A percentile compares a stretch with the other conserved stretches of the same genome.
These are phyloP conservation scores for Macrophomina tecta DNA, from an alignment of 2,329 filamentous ascomycete genomes.

Conservation along the genomic window DNA sequence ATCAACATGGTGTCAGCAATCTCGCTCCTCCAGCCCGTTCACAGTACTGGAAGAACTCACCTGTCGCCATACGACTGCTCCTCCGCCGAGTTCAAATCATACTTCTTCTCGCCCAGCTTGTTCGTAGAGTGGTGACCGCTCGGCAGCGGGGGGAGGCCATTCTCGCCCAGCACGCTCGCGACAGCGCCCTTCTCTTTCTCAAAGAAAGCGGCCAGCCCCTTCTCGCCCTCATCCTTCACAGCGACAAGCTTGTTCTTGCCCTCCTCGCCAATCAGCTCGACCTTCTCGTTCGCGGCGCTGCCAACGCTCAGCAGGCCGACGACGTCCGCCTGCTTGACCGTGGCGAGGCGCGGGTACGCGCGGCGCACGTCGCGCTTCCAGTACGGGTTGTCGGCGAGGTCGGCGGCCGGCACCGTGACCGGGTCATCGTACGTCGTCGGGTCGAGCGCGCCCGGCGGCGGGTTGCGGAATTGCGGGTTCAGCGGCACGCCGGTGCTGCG, in stretches of 20 bases:
- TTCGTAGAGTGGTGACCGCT: constrained; percentile 65
- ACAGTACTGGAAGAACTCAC: constrained; percentile 39
- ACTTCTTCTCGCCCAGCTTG: constrained; percentile 69
- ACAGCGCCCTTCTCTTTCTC: constrained; percentile 65
- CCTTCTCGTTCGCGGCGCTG: constrained; percentile 79
- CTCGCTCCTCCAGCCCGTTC: neutral
- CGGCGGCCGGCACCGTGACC: constrained; percentile 80
- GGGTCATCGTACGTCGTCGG: constrained; percentile 79
- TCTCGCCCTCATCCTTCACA: constrained; percentile 75
- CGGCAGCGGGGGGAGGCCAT: constrained; percentile 86
- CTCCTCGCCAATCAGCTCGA: constrained; percentile 76
- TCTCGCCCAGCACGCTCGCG: constrained; percentile 69
- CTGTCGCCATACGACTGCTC: constrained; percentile 69
- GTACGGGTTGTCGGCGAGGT: constrained; percentile 91
- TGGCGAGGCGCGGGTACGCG: constrained; percentile 79
- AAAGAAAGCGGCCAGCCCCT: constrained; percentile 73
- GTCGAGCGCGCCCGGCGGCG: constrained; percentile 75
- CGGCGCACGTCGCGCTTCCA: constrained; percentile 93
- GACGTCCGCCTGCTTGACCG: constrained; percentile 82
- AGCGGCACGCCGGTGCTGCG: constrained; percentile 91
- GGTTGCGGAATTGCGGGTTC: constrained; percentile 91
- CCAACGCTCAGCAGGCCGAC: constrained; percentile 86
- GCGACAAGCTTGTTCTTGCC: constrained; percentile 77
- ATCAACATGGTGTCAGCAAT: constrained; percentile 31
- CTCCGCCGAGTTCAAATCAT: constrained; percentile 62